Conservation (phyloP, 2,329 filamentous ascomycete species). For the Zymoseptoria ardabiliae region DNA sequence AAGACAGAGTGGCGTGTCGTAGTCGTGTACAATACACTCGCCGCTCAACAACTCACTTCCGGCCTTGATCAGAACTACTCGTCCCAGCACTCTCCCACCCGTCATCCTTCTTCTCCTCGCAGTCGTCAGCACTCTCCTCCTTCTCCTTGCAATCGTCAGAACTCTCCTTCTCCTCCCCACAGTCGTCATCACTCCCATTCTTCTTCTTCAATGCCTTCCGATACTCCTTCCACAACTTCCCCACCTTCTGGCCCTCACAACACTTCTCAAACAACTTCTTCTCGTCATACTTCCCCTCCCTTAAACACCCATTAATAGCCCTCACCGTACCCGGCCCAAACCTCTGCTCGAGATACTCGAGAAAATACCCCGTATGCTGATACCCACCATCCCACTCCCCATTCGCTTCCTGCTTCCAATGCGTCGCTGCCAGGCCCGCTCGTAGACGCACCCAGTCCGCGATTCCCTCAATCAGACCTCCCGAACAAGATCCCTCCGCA, state of each 20-base stretch:
- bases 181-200: slow-evolving; percentile 10
- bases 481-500: slow-evolving; percentile 47
- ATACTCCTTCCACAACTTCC: slow-evolving; percentile 71
- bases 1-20: background rate
- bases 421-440: slow-evolving; percentile 65
- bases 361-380: slow-evolving; percentile 82
- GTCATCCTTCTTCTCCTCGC: background rate
- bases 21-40: background rate
- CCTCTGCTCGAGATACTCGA: slow-evolving; percentile 71
- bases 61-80: background rate
- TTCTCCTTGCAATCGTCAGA: slow-evolving; percentile 1
- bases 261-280: slow-evolving; percentile 30
- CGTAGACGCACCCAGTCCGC: slow-evolving; percentile 86
- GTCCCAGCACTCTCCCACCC: background rate
- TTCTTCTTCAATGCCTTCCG: slow-evolving; percentile 39
- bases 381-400: slow-evolving; percentile 83
- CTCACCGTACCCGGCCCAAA: slow-evolving; percentile 47
- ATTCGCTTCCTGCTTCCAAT: slow-evolving; percentile 61
- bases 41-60: background rate
- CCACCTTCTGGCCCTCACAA: slow-evolving; percentile 50
- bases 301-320: slow-evolving; percentile 59
- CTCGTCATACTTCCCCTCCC: slow-evolving; percentile 57
- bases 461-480: slow-evolving; percentile 81
- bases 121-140: slow-evolving; percentile 1
- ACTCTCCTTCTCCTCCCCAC: background rate